Conservation (phyloP, 2,329 filamentous ascomycete genomes). For the Fusarium anthophilum region DNA sequence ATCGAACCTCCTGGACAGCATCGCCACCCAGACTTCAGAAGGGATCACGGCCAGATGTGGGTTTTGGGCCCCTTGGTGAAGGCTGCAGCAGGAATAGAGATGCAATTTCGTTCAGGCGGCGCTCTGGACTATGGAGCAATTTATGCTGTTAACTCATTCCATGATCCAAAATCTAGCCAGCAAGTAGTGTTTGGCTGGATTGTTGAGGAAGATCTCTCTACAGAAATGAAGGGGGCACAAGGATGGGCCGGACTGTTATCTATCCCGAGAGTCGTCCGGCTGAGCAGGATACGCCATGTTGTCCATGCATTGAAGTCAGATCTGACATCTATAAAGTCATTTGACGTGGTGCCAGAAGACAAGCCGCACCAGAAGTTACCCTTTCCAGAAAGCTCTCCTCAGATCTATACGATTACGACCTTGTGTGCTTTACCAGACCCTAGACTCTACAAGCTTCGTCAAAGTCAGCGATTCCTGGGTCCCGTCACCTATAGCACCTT, state of each 20-base stretch:
- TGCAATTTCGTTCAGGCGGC: background rate
- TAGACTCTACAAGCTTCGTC: background rate
- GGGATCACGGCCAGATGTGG: background rate
- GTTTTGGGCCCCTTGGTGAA: background rate
- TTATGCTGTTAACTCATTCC: background rate
- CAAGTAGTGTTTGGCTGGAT: background rate
- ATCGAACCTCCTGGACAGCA: too few species aligned
- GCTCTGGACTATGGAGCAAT: background rate
- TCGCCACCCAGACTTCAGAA: background rate
- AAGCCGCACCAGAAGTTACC: background rate
- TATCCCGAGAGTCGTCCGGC: background rate
- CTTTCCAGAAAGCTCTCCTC: accelerated
- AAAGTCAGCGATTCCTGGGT: background rate
- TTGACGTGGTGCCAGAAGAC: background rate
- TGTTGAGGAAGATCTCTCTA: background rate
- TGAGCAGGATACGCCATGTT: background rate
- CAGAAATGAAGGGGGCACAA: background rate
- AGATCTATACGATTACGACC: background rate
- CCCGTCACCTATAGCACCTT: too few species aligned
- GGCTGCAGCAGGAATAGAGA: background rate
- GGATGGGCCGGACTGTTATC: background rate
- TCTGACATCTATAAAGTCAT: background rate
- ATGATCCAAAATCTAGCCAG: background rate
- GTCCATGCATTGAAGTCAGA: background rate
- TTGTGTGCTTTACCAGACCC: background rate